Evolutionary conservation across 129 eudicot genomes (phyloP).

Genomic region (Chrysanthemum lavandulifolium): DNA sequence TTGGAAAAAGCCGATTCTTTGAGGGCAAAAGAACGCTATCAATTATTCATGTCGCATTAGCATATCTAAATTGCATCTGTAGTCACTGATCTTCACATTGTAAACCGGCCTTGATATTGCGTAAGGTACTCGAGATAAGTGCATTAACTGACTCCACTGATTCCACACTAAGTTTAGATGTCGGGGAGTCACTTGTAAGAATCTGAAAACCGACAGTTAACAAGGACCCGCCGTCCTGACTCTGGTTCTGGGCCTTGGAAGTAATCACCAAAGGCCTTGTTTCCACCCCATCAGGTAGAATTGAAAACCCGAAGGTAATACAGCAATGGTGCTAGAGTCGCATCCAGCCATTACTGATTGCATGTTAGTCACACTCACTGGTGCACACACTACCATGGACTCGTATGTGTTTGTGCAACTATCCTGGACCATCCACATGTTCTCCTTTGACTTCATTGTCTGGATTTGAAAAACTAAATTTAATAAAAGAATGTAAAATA

Average conservation of each 20-base stretch:
- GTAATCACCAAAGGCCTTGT: constrained; percentile 75
- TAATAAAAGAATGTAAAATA: not conserved
- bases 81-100: constrained; percentile 73
- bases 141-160: constrained; percentile 77
- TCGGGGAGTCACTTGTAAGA: constrained; percentile 58
- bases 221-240: constrained; percentile 68
- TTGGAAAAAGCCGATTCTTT: constrained; percentile 31
- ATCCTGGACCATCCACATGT: constrained; percentile 88
- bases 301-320: constrained; percentile 88
- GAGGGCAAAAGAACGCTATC: not conserved
- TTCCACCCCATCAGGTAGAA: constrained; percentile 85
- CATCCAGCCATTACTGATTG: constrained; percentile 89
- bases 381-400: constrained; percentile 79
- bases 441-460: constrained; percentile 66
- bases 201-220: constrained; percentile 83
- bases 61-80: constrained; percentile 8
- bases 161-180: constrained; percentile 60
- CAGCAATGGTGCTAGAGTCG: constrained; percentile 73
- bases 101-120: constrained; percentile 68
- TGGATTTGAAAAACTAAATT: constrained; percentile 25
- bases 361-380: constrained; percentile 62
- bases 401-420: constrained; percentile 72
- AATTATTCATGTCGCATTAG: constrained; percentile 11
- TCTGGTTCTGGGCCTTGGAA: constrained; percentile 56
- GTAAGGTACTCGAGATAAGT: constrained; percentile 69